Percentiles rank a stretch among this genome's conserved stretches.
Evolutionary conservation across 2,329 filamentous ascomycete species (phyloP).

Genomic region (Arthrobotrys sphaeroides): DNA sequence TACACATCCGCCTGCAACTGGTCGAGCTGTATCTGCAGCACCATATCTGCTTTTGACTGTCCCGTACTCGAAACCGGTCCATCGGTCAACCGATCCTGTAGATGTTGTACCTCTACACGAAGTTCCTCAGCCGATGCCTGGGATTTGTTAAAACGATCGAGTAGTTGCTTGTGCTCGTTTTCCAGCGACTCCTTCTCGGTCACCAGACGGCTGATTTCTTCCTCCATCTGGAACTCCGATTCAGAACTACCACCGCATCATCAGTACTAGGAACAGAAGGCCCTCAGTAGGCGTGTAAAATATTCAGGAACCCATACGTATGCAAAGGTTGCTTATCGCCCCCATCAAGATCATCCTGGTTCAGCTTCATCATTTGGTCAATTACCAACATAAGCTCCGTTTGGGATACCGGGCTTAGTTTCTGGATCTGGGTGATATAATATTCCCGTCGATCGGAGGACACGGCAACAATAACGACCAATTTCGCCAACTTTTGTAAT

Average conservation of each 20-base stretch:
- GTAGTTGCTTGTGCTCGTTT: slow-evolving; percentile 55
- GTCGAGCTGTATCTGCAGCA: slow-evolving; percentile 57
- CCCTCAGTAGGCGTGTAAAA: no score
- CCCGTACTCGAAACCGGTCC: slow-evolving; percentile 45
- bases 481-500: slow-evolving; percentile 56
- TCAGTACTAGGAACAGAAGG: no score
- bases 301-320: slow-evolving; percentile 8
- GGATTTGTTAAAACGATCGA: slow-evolving; percentile 55
- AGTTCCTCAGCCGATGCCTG: slow-evolving; percentile 45
- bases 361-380: slow-evolving; percentile 57
- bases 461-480: slow-evolving; percentile 58
- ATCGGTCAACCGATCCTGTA: slow-evolving; percentile 55
- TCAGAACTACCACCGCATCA: slow-evolving; percentile 43
- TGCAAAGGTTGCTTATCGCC: slow-evolving; percentile 29
- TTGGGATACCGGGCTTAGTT: slow-evolving; percentile 56
- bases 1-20: slow-evolving; percentile 57
- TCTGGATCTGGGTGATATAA: slow-evolving; percentile 58
- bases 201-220: slow-evolving; percentile 58
- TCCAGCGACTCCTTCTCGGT: slow-evolving; percentile 57
- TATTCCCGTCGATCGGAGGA: slow-evolving; percentile 57
- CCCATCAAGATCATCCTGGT: slow-evolving; percentile 51
- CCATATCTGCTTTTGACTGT: slow-evolving; percentile 55
- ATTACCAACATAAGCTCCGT: slow-evolving; percentile 58
- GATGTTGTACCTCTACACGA: slow-evolving; percentile 36
- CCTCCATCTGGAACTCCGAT: slow-evolving; percentile 58